phyloP scores from a whole-genome alignment of 176 grass and related monocot genomes.

The Paspalum notatum region DNA sequence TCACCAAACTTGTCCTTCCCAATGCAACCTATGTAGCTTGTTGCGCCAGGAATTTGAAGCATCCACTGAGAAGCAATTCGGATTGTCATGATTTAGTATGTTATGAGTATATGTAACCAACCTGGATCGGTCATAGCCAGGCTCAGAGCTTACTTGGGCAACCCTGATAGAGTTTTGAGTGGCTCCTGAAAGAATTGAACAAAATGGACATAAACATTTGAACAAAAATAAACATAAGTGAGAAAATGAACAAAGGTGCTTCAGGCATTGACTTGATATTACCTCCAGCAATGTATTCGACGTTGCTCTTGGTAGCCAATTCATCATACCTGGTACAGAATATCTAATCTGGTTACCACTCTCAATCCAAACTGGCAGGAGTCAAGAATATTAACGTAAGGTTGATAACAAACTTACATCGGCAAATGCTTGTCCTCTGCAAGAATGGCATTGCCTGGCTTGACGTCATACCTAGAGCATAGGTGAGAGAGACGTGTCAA shows the following conservation, averaged over 20 bases:
- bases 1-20: conserved; percentile 90
- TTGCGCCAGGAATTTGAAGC: conserved; percentile 79
- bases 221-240: conserved; percentile 21
- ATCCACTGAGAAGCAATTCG: conserved; percentile 61
- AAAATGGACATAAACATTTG: conserved; percentile 7
- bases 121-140: background rate
- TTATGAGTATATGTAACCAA: conserved; percentile 11
- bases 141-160: conserved; percentile 66
- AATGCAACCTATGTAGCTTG: conserved; percentile 83
- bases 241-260: conserved; percentile 9
- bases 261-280: background rate
- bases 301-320: conserved; percentile 59
- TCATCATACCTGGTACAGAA: conserved; percentile 62
- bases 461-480: conserved; percentile 65
- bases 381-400: background rate
- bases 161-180: conserved; percentile 86
- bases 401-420: conserved; percentile 49
- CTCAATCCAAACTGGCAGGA: background rate
- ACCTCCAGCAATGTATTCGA: conserved; percentile 89
- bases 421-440: conserved; percentile 76
- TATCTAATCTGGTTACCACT: background rate
- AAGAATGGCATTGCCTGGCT: conserved; percentile 66
- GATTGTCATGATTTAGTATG: background rate
- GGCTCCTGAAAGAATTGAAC: conserved; percentile 52
- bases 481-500: background rate